Base-by-base conservation (phyloP, 768 basidiomycete species). In the Porphyrellus cyaneotinctus region DNA sequence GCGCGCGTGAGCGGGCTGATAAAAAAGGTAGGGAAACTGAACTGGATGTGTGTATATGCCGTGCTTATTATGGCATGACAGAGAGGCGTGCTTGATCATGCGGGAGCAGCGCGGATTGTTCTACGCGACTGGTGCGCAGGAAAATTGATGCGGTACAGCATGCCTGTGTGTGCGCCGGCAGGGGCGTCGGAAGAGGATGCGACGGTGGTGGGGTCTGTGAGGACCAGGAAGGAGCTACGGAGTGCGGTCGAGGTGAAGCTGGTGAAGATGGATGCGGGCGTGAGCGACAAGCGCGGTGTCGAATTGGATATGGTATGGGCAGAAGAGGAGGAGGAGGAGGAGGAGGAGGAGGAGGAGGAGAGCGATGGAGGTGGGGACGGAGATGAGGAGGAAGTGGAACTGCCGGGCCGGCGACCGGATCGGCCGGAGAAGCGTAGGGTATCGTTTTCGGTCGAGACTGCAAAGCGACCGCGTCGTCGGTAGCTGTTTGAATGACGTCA, bases 101-200 rank as follows among this genome's bases (percentile, higher is more conserved):
- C 80, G 4, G 82, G 81, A 37, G 90, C 93, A 5, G 85, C 88
- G 14, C 84, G 88, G 20, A 76, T 87, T 53, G 76, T 97, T 33
- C 76, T 97, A 39, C 83, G 87, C 11, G 92, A 95, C 71, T 97
- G 93, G 93, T 82, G 76, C 53, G 77, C 75, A 8, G 85, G 87
- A 47, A 85, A 80, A 57, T 76, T 95, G 61, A 78, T 82, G 23
- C 80, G 87, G 54, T 94, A 88, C 71, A 83, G 87, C 6, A 68
- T 75, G 43, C 86, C 87, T 1, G 73, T 78, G 3, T 42, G 68
- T 0, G 43, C 57, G 8, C 18, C 54, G 31, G 43, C 17, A 5
- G 58, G 58, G 26, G 26, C 57, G 56, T 17, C 39, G 51, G 54
- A 65, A 24, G 72, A 70, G 22, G 83, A 89, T 66, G 75, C 73